A percentile compares a stretch with the other conserved stretches of the same genome.
These are phyloP conservation scores for Chaetomium sp. DNA, from an alignment of 2,329 filamentous ascomycete genomes.

Conservation along the genomic window DNA sequence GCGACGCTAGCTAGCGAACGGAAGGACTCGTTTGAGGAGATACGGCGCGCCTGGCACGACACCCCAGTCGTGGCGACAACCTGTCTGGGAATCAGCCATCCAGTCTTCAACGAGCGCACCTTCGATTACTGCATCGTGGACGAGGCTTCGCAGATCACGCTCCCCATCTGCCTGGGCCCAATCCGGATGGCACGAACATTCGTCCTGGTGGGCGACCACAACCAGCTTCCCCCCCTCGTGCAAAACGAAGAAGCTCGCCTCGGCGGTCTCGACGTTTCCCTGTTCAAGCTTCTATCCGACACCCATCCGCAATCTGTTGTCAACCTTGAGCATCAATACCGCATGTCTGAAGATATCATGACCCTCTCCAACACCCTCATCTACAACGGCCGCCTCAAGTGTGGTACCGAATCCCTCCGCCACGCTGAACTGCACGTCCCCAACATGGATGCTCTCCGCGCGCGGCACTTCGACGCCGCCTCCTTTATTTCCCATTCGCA, in stretches of 20 bases:
- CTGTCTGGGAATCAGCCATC: conserved; percentile 87
- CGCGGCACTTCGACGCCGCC: conserved; percentile 59
- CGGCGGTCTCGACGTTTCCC: conserved; percentile 85
- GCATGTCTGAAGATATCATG: conserved; percentile 99
- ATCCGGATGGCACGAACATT: conserved; percentile 92
- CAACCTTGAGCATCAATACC: conserved; percentile 92
- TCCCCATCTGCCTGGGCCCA: conserved; percentile 91
- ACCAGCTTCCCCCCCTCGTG: conserved; percentile 91
- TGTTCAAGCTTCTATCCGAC: conserved; percentile 93
- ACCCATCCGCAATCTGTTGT: conserved; percentile 84
- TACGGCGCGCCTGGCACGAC: conserved; percentile 80
- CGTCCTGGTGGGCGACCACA: conserved; percentile 94
- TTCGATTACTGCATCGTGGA: conserved; percentile 99
- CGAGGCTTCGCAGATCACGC: conserved; percentile 94
- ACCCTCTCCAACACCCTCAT: conserved; percentile 88
- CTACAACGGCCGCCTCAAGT: conserved; percentile 87
- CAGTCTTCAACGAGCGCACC: conserved; percentile 80
- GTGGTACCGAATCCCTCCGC: conserved; percentile 77
- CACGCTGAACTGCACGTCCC: conserved; percentile 68
- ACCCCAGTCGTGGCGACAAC: conserved; percentile 92
- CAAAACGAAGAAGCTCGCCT: conserved; percentile 85
- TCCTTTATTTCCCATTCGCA: conserved; percentile 48
- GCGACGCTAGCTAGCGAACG: conserved; percentile 74
- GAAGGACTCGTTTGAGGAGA: conserved; percentile 77
- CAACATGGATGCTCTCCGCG: conserved; percentile 60